Evolutionary conservation across 257 asterid species (phyloP).

Genomic region (Craterostigma plantagineum): DNA sequence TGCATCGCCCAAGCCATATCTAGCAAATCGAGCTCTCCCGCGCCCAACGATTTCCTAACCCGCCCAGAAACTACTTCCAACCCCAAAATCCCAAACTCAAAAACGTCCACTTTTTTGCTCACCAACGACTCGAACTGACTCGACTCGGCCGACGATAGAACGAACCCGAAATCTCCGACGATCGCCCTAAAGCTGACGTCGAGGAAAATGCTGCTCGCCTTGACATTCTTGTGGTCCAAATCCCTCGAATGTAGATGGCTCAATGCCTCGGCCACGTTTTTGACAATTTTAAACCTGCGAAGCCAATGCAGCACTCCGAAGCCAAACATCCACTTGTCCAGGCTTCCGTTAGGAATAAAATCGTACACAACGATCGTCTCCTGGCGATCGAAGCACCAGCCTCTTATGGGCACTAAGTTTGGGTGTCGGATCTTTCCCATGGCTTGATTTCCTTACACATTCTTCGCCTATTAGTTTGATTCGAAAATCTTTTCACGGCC

Average conservation of each 20-base stretch:
- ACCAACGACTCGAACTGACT: conserved; percentile 42
- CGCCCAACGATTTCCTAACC: conserved; percentile 10
- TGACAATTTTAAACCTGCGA: conserved; percentile 43
- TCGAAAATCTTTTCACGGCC: conserved; percentile 37
- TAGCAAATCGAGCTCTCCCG: conserved; percentile 32
- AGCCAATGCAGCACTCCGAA: conserved; percentile 63
- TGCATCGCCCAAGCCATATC: conserved; percentile 60
- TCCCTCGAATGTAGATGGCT: conserved; percentile 40
- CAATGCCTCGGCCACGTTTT: conserved; percentile 47
- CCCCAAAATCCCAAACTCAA: conserved; percentile 37
- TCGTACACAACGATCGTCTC: conserved; percentile 47
- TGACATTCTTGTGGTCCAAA: conserved; percentile 61
- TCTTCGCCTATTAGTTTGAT: conserved; percentile 22
- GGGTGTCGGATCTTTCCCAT: conserved; percentile 53
- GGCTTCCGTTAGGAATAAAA: conserved; percentile 50
- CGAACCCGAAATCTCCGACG: conserved; percentile 55
- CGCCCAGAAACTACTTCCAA: conserved; percentile 33
- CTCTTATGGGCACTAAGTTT: conserved; percentile 40
- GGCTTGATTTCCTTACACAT: conserved; percentile 33
- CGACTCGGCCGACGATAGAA: conserved; percentile 35
- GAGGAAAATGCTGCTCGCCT: conserved; percentile 45
- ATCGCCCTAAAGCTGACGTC: conserved; percentile 64
- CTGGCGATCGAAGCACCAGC: conserved; percentile 55
- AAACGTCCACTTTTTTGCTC: conserved; percentile 51
- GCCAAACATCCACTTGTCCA: conserved; percentile 59